Percentiles rank a stretch among this genome's conserved stretches.
Conservation (phyloP, 23 red algal genomes). For the Gracilaria gracilis region DNA sequence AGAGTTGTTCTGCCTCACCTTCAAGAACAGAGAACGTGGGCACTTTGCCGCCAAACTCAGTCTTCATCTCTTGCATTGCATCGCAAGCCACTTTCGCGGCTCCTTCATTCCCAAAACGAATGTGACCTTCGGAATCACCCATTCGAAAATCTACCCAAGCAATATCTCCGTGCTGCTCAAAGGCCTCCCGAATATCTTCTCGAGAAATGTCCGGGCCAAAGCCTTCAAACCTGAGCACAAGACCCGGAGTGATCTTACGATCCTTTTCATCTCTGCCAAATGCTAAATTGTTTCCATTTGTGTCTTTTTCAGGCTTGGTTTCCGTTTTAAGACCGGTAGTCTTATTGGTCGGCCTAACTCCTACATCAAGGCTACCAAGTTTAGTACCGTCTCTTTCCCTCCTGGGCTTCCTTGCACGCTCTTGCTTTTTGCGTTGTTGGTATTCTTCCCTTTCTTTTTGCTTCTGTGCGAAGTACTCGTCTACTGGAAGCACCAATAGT, state of each 20-base stretch:
- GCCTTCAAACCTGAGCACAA: conserved; percentile 83
- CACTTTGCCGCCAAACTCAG: conserved; percentile 71
- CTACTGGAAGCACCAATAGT: conserved; percentile 36
- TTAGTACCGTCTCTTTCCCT: background rate
- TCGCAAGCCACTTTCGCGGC: conserved; percentile 49
- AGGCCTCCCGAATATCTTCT: conserved; percentile 86
- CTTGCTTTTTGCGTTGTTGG: conserved; percentile 16
- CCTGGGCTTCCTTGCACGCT: conserved; percentile 20
- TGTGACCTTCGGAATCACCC: conserved; percentile 62
- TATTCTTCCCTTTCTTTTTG: conserved; percentile 41
- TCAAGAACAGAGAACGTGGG: conserved; percentile 69
- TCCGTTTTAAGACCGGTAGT: background rate
- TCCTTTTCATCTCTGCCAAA: conserved; percentile 33
- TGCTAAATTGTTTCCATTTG: background rate
- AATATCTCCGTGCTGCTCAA: conserved; percentile 78
- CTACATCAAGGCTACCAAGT: no score
- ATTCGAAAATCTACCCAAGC: conserved; percentile 83
- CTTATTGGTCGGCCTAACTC: background rate
- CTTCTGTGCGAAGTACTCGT: conserved; percentile 45
- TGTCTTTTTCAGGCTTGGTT: background rate
- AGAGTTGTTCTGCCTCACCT: conserved; percentile 63
- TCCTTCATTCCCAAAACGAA: conserved; percentile 81
- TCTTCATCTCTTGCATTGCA: conserved; percentile 3
- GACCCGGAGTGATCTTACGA: conserved; percentile 60
- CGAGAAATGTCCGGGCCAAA: conserved; percentile 68